Evolutionary conservation across 305 asterid genomes (phyloP).

Genomic region (Petunia hybrid): DNA sequence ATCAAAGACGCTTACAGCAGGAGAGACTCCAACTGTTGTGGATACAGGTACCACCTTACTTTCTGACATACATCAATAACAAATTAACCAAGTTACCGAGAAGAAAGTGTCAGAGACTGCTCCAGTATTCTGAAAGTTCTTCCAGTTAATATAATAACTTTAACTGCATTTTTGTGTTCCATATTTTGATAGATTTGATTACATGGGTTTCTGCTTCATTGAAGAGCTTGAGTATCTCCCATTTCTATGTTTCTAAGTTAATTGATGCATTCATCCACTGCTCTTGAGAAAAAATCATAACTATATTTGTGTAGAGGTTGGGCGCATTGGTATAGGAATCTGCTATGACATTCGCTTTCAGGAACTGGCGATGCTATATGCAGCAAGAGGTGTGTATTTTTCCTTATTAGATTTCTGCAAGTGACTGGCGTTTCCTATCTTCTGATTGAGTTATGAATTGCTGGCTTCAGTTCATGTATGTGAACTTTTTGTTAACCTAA

Average conservation of each 20-base stretch:
- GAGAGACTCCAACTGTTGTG: constrained; percentile 83
- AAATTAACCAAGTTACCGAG: constrained; percentile 4
- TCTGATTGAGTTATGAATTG: neutral
- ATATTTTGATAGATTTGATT: constrained; percentile 4
- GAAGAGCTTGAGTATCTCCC: constrained; percentile 4
- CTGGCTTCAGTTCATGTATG: constrained; percentile 14
- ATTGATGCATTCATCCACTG: neutral
- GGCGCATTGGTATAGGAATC: constrained; percentile 94
- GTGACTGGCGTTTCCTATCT: constrained; percentile 2
- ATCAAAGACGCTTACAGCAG: constrained; percentile 85
- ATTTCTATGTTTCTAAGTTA: neutral
- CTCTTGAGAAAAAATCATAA: constrained; percentile 8
- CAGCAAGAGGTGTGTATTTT: constrained; percentile 80
- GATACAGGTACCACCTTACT: constrained; percentile 70
- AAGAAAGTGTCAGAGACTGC: neutral
- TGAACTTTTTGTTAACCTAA: constrained; percentile 10
- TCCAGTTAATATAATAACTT: constrained; percentile 14
- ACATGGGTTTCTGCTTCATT: constrained; percentile 7
- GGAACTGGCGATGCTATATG: constrained; percentile 91
- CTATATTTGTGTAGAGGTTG: constrained; percentile 78
- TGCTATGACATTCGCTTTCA: constrained; percentile 96
- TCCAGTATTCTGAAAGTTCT: neutral
- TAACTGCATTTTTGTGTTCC: constrained; percentile 12
- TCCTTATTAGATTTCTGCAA: constrained; percentile 2
- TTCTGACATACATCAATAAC: neutral